Percentiles rank a stretch among this genome's conserved stretches.
phyloP scores from a whole-genome alignment of 1,284 basidiomycete genomes.

The Ceratobasidium sp. region DNA sequence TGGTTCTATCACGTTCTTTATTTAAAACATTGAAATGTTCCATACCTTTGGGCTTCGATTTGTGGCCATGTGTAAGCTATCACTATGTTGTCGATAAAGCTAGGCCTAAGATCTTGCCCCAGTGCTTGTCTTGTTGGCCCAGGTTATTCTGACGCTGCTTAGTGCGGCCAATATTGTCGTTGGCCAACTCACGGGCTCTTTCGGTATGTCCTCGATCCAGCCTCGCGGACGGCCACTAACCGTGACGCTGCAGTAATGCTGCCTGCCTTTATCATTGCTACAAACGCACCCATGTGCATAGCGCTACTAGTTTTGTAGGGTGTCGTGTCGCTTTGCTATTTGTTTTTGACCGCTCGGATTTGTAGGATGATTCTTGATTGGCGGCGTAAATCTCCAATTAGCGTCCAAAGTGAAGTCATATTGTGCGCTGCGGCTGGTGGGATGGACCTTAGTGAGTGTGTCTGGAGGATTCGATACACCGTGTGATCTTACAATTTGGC shows the following conservation, averaged over 20 bases:
- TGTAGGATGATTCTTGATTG: constrained; percentile 18
- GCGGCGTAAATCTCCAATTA: constrained; percentile 13
- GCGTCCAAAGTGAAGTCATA: constrained; percentile 17
- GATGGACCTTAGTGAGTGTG: constrained; percentile 30
- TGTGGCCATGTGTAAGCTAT: constrained; percentile 26
- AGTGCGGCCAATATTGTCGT: constrained; percentile 22
- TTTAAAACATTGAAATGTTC: constrained; percentile 14
- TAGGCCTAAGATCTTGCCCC: background rate
- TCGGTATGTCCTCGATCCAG: background rate
- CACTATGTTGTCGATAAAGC: background rate
- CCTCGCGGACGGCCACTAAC: background rate
- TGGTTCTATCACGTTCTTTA: constrained; percentile 1
- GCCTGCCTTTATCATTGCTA: constrained; percentile 28
- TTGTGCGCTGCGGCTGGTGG: constrained; percentile 26
- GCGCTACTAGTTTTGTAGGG: constrained; percentile 20
- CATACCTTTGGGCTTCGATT: constrained; percentile 23
- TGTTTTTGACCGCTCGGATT: background rate
- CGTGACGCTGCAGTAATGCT: background rate
- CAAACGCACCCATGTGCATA: constrained; percentile 30
- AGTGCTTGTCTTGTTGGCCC: constrained; percentile 28
- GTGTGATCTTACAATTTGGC: background rate
- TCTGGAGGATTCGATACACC: background rate
- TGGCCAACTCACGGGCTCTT: constrained; percentile 16
- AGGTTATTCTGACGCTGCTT: constrained; percentile 14
- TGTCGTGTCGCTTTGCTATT: background rate